These are phyloP conservation scores for Pyrenochaeta sp. DNA, from an alignment of 2,329 filamentous ascomycete genomes.

Conservation along the genomic window DNA sequence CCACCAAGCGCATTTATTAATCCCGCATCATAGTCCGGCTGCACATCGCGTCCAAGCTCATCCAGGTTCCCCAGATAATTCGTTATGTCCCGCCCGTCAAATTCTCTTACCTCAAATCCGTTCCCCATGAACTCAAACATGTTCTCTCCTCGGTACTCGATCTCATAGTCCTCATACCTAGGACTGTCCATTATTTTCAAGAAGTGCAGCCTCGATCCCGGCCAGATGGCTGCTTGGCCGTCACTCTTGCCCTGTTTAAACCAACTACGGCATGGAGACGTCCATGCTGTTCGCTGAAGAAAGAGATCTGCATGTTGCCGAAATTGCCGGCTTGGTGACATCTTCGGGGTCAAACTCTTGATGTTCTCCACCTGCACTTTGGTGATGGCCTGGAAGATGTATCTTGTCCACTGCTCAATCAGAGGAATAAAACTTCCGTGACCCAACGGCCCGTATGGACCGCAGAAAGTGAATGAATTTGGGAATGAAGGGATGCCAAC, in stretches of 20 bases:
- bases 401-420: slow-evolving; percentile 34
- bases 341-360: slow-evolving; percentile 29
- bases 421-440: slow-evolving; percentile 36
- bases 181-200: slow-evolving; percentile 27
- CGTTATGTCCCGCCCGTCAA: slow-evolving; percentile 58
- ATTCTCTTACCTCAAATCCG: slow-evolving; percentile 55
- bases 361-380: slow-evolving; percentile 36
- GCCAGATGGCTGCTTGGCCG: slow-evolving; percentile 33
- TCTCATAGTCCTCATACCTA: slow-evolving; percentile 34
- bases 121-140: slow-evolving; percentile 35
- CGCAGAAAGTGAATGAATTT: slow-evolving; percentile 56
- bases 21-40: slow-evolving; percentile 53
- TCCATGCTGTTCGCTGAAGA: slow-evolving; percentile 36
- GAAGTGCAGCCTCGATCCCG: slow-evolving; percentile 33
- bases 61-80: slow-evolving; percentile 55
- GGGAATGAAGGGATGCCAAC: slow-evolving; percentile 54
- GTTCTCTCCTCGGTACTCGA: slow-evolving; percentile 27
- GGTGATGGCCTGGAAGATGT: slow-evolving; percentile 30
- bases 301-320: slow-evolving; percentile 33
- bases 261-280: slow-evolving; percentile 31
- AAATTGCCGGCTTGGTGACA: slow-evolving; percentile 17
- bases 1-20: slow-evolving; percentile 51
- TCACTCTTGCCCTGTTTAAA: slow-evolving; percentile 34
- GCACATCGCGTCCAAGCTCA: slow-evolving; percentile 48
- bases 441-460: slow-evolving; percentile 35